Conservation (phyloP, 2,329 filamentous ascomycete genomes). For the Balansia obtecta region DNA sequence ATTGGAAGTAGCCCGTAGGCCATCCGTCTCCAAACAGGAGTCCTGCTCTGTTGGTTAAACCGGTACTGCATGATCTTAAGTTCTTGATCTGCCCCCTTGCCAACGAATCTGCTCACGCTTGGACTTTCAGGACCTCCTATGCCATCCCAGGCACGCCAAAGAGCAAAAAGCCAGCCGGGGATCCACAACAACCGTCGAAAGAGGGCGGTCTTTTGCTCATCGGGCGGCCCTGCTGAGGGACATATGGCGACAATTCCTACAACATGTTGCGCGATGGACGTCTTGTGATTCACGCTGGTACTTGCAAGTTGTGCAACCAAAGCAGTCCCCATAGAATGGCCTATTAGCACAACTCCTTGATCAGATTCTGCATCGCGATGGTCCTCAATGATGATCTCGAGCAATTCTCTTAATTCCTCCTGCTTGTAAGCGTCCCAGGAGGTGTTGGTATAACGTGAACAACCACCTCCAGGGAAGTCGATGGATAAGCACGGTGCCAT, state of each 20-base stretch:
- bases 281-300: constrained; percentile 27
- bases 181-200: constrained; percentile 50
- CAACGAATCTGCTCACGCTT: constrained; percentile 70
- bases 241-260: constrained; percentile 71
- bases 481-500: constrained; percentile 71
- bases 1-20: constrained; percentile 56
- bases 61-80: constrained; percentile 55
- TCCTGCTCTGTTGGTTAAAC: constrained; percentile 75
- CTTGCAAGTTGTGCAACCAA: constrained; percentile 59
- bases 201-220: constrained; percentile 29
- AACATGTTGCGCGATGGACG: constrained; percentile 49
- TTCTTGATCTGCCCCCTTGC: constrained; percentile 50
- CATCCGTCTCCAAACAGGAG: constrained; percentile 74
- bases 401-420: constrained; percentile 60
- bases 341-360: constrained; percentile 69
- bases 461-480: constrained; percentile 82
- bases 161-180: constrained; percentile 60
- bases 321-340: constrained; percentile 83
- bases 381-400: constrained; percentile 61
- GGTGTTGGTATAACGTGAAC: constrained; percentile 60
- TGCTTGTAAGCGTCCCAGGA: constrained; percentile 70
- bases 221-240: constrained; percentile 54
- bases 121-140: constrained; percentile 65
- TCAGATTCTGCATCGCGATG: constrained; percentile 51
- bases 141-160: constrained; percentile 68